Base-by-base conservation (phyloP, 2,329 filamentous ascomycete genomes). In the Venturia carpophila region DNA sequence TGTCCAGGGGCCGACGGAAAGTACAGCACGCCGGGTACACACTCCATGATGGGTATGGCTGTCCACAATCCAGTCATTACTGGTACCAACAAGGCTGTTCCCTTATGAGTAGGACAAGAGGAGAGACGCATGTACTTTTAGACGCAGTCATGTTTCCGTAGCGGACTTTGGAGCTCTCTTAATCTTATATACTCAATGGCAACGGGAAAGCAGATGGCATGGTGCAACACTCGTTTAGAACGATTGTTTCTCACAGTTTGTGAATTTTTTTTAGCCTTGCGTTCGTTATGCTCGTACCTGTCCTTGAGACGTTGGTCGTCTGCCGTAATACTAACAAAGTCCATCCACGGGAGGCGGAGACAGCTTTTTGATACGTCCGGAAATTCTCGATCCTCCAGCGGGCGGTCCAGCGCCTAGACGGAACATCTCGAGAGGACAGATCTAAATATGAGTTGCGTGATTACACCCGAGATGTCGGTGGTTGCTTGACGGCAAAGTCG, bases 31-130 rank as follows among this genome's bases (percentile, higher is more conserved):
- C 52, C 52, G n/a, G 60, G 60, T 5, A 62, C 60, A 19, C 60
- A 62, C 60, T 34, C 27, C 52, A 10, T 58, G 17, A 58, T 58
- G 52, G 52, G 52, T 2, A 39, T 43, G 60, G 60, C 37, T n/a
- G 60, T 47, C 17, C 60, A 62, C 39, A 43, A 42, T 17, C 39
- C 39, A 47, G 39, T 62, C 11, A 10, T 27, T 41, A 47, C 42
- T 10, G 60, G 60, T n/a, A 43, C 19, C 37, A 62, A 62, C 60
- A 62, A 41, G 39, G 60, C 42, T 17, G 60, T 62, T 43, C 39
- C 60, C 34, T 62, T 62, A 37, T 62, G n/a, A 62, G 1, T 6
- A 27, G 19, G 27, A 3, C 5, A 7, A n/a, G 52, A 3, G 15
- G 30, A 56, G 52, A 21, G 34, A 56, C n/a, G 9, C 19, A 6